Conservation (phyloP, 768 basidiomycete species). For the Lactarius sanguifluus region DNA sequence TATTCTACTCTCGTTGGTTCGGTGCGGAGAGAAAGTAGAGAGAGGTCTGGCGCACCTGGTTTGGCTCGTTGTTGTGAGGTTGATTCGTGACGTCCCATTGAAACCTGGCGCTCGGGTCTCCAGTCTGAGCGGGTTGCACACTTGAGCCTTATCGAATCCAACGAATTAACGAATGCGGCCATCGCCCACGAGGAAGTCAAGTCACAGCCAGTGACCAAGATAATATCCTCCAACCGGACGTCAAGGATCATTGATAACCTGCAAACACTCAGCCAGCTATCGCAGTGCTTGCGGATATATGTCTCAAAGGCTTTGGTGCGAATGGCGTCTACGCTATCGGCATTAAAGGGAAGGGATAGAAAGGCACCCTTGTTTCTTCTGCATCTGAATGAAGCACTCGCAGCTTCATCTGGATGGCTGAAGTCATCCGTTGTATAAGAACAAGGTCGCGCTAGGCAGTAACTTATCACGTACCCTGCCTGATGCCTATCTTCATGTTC, state of each 20-base stretch:
- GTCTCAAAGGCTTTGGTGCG: background rate
- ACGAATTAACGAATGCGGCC: slow-evolving; percentile 23
- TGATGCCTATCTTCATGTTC: background rate
- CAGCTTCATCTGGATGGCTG: slow-evolving; percentile 11
- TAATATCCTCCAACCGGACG: slow-evolving; percentile 24
- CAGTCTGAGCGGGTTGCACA: background rate
- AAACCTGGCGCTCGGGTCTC: slow-evolving; percentile 9
- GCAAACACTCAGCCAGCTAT: slow-evolving; percentile 25
- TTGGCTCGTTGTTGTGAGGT: slow-evolving; percentile 15
- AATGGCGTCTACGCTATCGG: background rate
- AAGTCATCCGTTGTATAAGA: background rate
- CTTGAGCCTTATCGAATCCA: slow-evolving; percentile 11
- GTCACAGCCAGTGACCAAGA: slow-evolving; percentile 30
- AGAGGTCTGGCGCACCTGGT: background rate
- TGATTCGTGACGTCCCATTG: slow-evolving; percentile 12
- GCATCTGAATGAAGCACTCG: slow-evolving; percentile 11
- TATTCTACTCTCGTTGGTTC: slow-evolving; percentile 12
- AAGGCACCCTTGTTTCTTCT: slow-evolving; percentile 22
- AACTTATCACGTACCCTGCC: slow-evolving; percentile 16
- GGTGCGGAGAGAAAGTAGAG: background rate
- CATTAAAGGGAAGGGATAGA: slow-evolving; percentile 19
- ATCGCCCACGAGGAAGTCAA: slow-evolving; percentile 26
- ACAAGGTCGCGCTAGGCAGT: background rate
- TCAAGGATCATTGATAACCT: background rate
- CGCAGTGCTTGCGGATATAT: slow-evolving; percentile 6